These are phyloP conservation scores for Viscum album DNA, from an alignment of 177 flowering plant genomes.

Conservation along the genomic window DNA sequence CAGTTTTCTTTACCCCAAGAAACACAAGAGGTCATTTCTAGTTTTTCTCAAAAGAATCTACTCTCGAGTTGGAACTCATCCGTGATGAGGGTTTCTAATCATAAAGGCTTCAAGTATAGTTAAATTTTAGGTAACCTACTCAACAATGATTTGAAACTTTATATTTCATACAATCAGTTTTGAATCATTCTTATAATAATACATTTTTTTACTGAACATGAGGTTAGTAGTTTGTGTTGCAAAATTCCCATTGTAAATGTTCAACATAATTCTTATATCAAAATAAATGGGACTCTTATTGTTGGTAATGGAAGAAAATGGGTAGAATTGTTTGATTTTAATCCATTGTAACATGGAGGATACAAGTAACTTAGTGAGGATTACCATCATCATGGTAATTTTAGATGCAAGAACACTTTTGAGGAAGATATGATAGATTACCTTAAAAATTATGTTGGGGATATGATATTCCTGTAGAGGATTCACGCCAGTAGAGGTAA, in stretches of 20 bases:
- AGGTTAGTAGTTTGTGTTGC: too few species aligned
- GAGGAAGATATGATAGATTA: too few species aligned
- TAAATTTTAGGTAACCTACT: constrained; percentile 7
- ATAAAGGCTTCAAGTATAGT: too few species aligned
- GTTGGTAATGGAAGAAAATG: too few species aligned
- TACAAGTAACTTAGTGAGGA: constrained; percentile 42
- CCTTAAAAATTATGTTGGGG: too few species aligned
- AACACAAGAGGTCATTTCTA: constrained; percentile 24
- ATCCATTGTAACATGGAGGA: constrained; percentile 33
- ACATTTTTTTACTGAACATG: constrained; percentile 23
- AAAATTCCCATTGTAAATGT: too few species aligned
- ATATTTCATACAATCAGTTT: constrained; percentile 39
- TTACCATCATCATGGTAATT: constrained; percentile 23
- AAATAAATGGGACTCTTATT: constrained; percentile 35
- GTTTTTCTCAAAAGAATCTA: constrained; percentile 14
- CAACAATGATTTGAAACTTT: constrained; percentile 18
- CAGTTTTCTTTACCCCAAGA: constrained; percentile 27
- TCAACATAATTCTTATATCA: constrained; percentile 13
- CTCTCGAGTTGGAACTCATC: constrained; percentile 27
- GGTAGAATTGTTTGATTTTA: too few species aligned
- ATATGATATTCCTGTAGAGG: too few species aligned
- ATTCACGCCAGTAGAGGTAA: too few species aligned
- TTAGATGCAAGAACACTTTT: too few species aligned
- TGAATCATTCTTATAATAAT: constrained; percentile 17
- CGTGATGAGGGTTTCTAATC: too few species aligned